Percentiles rank a stretch among this genome's conserved stretches.
These are phyloP conservation scores for Fonsecaea nubica DNA, from an alignment of 2,329 filamentous ascomycete genomes.

Conservation along the genomic window DNA sequence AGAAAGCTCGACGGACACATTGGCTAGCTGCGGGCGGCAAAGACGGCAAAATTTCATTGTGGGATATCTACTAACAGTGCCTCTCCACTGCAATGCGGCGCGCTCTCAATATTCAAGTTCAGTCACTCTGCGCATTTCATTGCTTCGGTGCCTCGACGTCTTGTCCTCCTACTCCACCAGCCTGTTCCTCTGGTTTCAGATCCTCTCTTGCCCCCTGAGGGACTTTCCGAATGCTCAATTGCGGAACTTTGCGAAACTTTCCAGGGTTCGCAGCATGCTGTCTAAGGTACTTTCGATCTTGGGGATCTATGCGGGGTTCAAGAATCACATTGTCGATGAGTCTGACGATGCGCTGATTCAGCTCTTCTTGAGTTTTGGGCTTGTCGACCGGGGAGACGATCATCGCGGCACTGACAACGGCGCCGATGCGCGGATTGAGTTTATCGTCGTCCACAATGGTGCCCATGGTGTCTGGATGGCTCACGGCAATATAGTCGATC, in stretches of 20 bases:
- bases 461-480: constrained; percentile 83
- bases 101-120: background rate
- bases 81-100: background rate
- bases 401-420: constrained; percentile 86
- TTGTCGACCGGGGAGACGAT: constrained; percentile 85
- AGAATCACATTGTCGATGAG: constrained; percentile 94
- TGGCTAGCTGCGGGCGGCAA: constrained; percentile 92
- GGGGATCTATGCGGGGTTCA: constrained; percentile 42
- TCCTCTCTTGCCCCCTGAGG: background rate
- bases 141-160: constrained; percentile 1
- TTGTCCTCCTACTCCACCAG: background rate
- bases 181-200: background rate
- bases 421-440: constrained; percentile 74
- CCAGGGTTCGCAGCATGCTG: constrained; percentile 12
- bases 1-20: constrained; percentile 73
- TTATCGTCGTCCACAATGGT: constrained; percentile 77
- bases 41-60: constrained; percentile 92
- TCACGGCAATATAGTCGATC: constrained; percentile 89
- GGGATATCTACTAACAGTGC: constrained; percentile 79
- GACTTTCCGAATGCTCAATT: constrained; percentile 2
- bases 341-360: constrained; percentile 76
- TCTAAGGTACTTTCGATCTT: constrained; percentile 9
- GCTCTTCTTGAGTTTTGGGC: constrained; percentile 75
- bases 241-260: constrained; percentile 1
- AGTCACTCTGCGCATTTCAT: background rate